Base-by-base conservation (phyloP, 768 basidiomycete genomes). In the Tricholoma saponaceum region DNA sequence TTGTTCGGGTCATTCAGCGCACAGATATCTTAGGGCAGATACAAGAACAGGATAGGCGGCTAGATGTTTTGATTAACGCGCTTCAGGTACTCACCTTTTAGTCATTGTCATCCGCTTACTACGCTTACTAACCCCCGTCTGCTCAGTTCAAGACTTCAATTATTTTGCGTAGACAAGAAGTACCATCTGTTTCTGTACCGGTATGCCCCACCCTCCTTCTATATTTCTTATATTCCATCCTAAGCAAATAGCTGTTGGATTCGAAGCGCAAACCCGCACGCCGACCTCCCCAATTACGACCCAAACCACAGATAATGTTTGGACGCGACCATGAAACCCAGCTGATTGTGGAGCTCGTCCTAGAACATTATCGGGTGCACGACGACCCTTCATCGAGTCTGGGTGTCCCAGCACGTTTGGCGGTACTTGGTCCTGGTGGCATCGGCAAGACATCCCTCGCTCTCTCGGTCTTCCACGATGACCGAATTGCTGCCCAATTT, bases 381-480 rank as follows among this genome's bases (percentile, higher is more conserved):
- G 35, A 13, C 4, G 35, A 13, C 5, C 13, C 14, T 37, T 16
- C 13, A 37, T 3, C 13, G 5, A 4, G 14, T 2, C 2, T 5
- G 16, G 6, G 16, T 16, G 13, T n/a, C 13, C 35, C 35, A n/a
- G 35, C 16, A n/a, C 60, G 59, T 23, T 32, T 70, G 7, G 66
- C 63, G 3, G 67, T 74, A 18, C 54, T 74, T 5, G 73, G 73
- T 7, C 56, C 68, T 13, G 72, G 70, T 0, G 70, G 72, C 2
- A 69, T 72, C 13, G 71, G 72, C 1, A 74, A 72, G 55, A 74
- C 73, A 0, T 67, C 71, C 0, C 49, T 71, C 18, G 68, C 69
- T 8, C 58, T 70, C 4, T 60, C 65, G 5, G 59, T 68, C 25
- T 33, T 71, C 3, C 66, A 70, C 52, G 59, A 69, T 14, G 47